Conservation (phyloP, 352 stramenopile species). For the Phytophthora tubulina region DNA sequence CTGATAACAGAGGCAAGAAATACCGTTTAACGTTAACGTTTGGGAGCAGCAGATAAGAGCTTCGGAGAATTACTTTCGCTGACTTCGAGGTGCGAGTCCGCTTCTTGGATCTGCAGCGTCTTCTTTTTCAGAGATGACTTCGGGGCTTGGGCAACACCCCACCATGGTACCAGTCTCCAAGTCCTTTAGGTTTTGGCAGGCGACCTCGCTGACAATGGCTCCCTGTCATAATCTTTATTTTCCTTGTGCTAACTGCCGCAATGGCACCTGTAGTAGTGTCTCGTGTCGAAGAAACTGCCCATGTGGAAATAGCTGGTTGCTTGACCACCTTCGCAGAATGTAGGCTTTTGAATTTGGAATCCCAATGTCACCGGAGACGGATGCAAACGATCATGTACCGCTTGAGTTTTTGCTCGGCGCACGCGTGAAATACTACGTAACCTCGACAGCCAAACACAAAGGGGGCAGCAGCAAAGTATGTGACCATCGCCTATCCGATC, state of each 20-base stretch:
- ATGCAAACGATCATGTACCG: slow-evolving; percentile 64
- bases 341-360: background rate
- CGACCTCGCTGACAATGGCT: background rate
- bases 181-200: slow-evolving; percentile 3
- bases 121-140: slow-evolving; percentile 30
- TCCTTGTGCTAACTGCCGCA: slow-evolving; percentile 1
- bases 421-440: slow-evolving; percentile 51
- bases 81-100: slow-evolving; percentile 34
- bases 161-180: slow-evolving; percentile 13
- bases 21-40: background rate
- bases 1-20: slow-evolving; percentile 28
- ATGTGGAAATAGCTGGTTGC: slow-evolving; percentile 28
- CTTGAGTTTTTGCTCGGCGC: slow-evolving; percentile 73
- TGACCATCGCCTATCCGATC: background rate
- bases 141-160: slow-evolving; percentile 35
- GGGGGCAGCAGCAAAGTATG: slow-evolving; percentile 13
- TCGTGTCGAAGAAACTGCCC: slow-evolving; percentile 31
- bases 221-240: background rate
- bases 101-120: slow-evolving; percentile 6
- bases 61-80: slow-evolving; percentile 41
- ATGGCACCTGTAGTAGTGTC: background rate
- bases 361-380: slow-evolving; percentile 31
- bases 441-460: background rate
- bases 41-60: background rate
- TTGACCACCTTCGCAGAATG: background rate